These are phyloP conservation scores for Trichoderma aggressivum DNA, from an alignment of 2,329 filamentous ascomycete genomes.

Conservation along the genomic window DNA sequence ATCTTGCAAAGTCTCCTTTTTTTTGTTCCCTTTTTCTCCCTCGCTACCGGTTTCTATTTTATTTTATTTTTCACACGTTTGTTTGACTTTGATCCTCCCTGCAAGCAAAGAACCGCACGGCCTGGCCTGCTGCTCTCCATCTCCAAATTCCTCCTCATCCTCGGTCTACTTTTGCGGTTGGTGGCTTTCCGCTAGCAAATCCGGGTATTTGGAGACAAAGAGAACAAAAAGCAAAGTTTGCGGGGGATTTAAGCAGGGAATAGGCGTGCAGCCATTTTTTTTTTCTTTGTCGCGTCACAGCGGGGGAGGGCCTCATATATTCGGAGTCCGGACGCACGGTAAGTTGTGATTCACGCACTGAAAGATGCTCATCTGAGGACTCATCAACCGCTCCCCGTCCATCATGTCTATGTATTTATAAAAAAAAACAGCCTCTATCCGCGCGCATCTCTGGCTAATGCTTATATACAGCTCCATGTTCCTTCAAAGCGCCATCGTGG, in stretches of 20 bases:
- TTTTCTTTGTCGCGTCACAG: conserved; percentile 15
- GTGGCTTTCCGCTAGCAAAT: neutral
- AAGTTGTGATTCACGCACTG: conserved; percentile 11
- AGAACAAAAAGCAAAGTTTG: neutral
- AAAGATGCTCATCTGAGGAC: conserved; percentile 31
- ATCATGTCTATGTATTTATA: neutral
- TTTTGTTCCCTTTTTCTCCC: neutral
- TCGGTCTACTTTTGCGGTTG: neutral
- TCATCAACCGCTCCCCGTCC: conserved; percentile 19
- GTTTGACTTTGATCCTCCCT: neutral
- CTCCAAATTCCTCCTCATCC: conserved; percentile 7
- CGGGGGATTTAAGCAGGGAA: conserved; percentile 9
- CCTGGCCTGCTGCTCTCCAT: neutral
- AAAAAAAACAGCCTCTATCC: too few species aligned
- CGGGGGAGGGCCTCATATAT: neutral
- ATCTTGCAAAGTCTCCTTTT: neutral
- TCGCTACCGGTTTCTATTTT: neutral
- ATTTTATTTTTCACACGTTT: neutral
- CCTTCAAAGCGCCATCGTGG: conserved; percentile 27
- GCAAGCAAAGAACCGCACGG: neutral
- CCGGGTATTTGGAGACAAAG: neutral
- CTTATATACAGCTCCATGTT: conserved; percentile 22
- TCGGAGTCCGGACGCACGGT: neutral
- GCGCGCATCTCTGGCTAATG: neutral
- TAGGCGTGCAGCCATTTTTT: conserved; percentile 5